Evolutionary conservation across 257 asterid species (phyloP), one percentile per base, ranked within the genome.

Genomic region (Handroanthus guayacan): DNA sequence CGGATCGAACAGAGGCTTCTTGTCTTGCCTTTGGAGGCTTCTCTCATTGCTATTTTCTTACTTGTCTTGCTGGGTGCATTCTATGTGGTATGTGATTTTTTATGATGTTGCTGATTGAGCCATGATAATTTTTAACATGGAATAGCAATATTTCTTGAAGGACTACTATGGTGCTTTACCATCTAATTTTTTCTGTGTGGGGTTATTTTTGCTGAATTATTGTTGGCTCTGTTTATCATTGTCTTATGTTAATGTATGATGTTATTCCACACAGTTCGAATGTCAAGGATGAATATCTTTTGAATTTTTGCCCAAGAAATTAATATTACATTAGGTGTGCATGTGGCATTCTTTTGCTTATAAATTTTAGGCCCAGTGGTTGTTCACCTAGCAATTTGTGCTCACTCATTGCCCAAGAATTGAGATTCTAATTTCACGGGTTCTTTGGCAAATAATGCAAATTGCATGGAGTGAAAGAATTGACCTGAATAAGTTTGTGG

Each of bases 41-140:
- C 99, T 74, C 58, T 90, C 69, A 47, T 89, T 71, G 92, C 97
- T 67, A 82, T 93, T 74, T 70, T 95, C 85, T 82, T 95, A 51
- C 97, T 95, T 51, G 75, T 93, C 69, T 78, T 95, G 86, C 83
- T 95, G 85, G 98, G 90, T 75, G 92, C 96, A 36, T 95, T 93
- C 74, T 95, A 95, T 75, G 98, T 91, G 99, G 99, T 95, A 93
- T 58, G 95, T 64, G 38, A 72, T 77, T n/a, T 16, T 3, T 2
- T 4, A 54, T 12, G 60, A 37, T 44, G 34, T 65, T 72, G 68
- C 67, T 77, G 78, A 71, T 37, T 74, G 60, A 65, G 57, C 71
- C 18, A 66, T 51, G 60, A 54, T 14, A 12, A 14, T 54, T 10
- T 51, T 16, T 54, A 31, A 16, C 25, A 16, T 16, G 3, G 7